These are phyloP conservation scores for Leccinum pachyderme DNA, from an alignment of 1,284 basidiomycete genomes.

Conservation along the genomic window DNA sequence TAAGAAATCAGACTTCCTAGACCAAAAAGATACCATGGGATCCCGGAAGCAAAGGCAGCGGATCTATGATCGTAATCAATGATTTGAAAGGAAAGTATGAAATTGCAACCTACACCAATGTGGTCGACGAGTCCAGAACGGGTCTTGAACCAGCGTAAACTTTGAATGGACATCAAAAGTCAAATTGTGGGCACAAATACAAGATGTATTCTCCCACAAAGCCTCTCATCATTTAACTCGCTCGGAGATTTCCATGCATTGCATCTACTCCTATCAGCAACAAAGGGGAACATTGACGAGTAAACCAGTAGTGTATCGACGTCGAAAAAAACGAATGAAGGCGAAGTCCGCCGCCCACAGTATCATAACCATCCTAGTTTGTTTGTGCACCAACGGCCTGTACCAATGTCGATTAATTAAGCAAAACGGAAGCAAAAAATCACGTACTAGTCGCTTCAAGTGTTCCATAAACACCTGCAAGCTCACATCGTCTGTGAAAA, in stretches of 20 bases:
- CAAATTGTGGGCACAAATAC: too few relatives aligned
- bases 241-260: conserved; percentile 12
- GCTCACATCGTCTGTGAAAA: conserved; percentile 99
- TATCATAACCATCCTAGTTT: conserved; percentile 39
- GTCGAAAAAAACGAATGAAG: conserved; percentile 1
- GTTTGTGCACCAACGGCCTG: conserved; percentile 71
- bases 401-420: conserved; percentile 8
- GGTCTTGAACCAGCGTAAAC: too few relatives aligned
- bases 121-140: neutral
- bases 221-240: neutral
- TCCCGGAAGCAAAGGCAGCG: neutral
- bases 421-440: neutral
- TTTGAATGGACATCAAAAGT: too few relatives aligned
- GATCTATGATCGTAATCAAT: neutral
- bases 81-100: neutral
- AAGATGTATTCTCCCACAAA: too few relatives aligned
- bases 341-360: neutral
- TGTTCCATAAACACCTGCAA: conserved; percentile 97
- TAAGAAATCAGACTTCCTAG: too few relatives aligned
- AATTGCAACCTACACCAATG: neutral
- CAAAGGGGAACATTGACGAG: conserved; percentile 9
- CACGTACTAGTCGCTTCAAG: conserved; percentile 79
- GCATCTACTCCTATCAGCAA: conserved; percentile 17
- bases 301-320: conserved; percentile 16
- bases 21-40: neutral